These are phyloP conservation scores for Croton laevigatus DNA, from an alignment of 441 rosid genomes.

Conservation along the genomic window DNA sequence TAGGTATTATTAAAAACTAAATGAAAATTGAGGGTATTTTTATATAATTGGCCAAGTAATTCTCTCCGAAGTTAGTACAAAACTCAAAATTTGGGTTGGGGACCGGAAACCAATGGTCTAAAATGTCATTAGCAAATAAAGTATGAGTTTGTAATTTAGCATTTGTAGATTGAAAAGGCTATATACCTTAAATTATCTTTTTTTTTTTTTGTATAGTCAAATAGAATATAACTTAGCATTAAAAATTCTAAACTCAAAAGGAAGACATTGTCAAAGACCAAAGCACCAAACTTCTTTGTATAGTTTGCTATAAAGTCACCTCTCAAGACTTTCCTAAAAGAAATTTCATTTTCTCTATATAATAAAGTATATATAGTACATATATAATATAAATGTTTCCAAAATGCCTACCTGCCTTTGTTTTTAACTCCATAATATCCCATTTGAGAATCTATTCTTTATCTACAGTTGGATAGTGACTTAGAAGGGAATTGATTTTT, in stretches of 20 bases:
- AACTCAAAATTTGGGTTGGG: too few species aligned
- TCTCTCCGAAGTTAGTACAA: too few species aligned
- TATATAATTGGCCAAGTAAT: too few species aligned
- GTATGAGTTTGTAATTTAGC: background rate
- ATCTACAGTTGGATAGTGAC: background rate
- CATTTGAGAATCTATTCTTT: background rate
- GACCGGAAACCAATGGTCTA: too few species aligned
- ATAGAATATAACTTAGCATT: background rate
- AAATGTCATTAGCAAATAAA: too few species aligned
- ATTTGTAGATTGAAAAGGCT: background rate
- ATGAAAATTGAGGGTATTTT: too few species aligned
- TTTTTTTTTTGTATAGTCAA: slow-evolving; percentile 1
- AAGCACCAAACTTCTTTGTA: slow-evolving; percentile 7
- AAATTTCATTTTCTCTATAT: background rate
- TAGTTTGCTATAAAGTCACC: slow-evolving; percentile 15
- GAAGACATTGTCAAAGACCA: slow-evolving; percentile 14
- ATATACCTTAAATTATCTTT: background rate
- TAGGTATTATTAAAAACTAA: too few species aligned
- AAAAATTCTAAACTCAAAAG: background rate
- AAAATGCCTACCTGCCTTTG: slow-evolving; percentile 3
- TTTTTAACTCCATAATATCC: background rate
- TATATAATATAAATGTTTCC: slow-evolving; percentile 8
- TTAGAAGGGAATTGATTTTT: too few species aligned
- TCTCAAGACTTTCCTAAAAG: slow-evolving; percentile 4
- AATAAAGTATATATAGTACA: too few species aligned